Evolutionary conservation across 2,329 filamentous ascomycete species (phyloP).

Genomic region (Fusarium torulosum): DNA sequence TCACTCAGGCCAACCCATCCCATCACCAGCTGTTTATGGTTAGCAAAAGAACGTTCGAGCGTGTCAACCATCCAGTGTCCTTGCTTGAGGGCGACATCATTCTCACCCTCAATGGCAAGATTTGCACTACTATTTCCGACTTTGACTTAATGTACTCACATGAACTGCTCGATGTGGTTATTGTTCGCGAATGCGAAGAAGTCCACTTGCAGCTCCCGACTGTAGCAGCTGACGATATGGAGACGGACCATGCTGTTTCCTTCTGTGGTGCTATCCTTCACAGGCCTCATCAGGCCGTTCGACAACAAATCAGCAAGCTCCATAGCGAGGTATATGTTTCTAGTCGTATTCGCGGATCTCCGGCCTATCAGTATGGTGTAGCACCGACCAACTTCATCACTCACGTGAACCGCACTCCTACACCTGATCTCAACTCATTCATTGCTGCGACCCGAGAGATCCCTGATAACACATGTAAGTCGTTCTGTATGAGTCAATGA

Average conservation of each 20-base stretch:
- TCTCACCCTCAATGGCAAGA: constrained; percentile 87
- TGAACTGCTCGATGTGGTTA: constrained; percentile 82
- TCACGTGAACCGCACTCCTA: constrained; percentile 90
- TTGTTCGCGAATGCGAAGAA: constrained; percentile 87
- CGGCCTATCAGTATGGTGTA: constrained; percentile 89
- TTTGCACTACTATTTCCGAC: constrained; percentile 93
- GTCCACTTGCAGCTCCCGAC: constrained; percentile 83
- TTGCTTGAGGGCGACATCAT: constrained; percentile 93
- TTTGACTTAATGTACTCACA: constrained; percentile 97
- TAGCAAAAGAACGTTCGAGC: constrained; percentile 83
- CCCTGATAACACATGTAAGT: constrained; percentile 89
- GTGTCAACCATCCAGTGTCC: constrained; percentile 62
- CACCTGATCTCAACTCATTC: constrained; percentile 84
- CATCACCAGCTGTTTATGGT: constrained; percentile 99
- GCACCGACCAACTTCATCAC: constrained; percentile 98
- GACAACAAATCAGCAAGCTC: constrained; percentile 96
- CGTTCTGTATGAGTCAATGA: not conserved
- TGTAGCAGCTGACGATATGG: constrained; percentile 87
- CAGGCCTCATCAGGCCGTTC: constrained; percentile 92
- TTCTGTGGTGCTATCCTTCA: constrained; percentile 97
- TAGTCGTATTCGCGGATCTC: constrained; percentile 84
- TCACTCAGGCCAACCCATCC: constrained; percentile 87
- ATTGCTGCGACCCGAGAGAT: constrained; percentile 86
- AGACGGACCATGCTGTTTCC: constrained; percentile 90
- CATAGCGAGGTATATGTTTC: constrained; percentile 98